Conservation (phyloP, 306 rosid species). For the Rosa rugosa region DNA sequence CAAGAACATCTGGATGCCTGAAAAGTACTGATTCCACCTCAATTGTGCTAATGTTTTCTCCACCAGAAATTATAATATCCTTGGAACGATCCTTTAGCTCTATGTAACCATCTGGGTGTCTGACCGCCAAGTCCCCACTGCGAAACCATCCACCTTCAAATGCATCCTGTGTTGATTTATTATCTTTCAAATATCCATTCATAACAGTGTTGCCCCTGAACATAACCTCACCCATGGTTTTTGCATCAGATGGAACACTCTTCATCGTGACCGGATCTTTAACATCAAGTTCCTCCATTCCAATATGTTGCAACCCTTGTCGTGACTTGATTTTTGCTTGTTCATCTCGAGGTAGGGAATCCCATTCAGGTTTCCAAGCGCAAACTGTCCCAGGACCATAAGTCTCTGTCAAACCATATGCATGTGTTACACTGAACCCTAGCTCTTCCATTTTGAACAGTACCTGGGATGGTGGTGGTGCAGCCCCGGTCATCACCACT, state of each 20-base stretch:
- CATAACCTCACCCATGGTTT: slow-evolving; percentile 87
- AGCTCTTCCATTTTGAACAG: slow-evolving; percentile 61
- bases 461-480: slow-evolving; percentile 73
- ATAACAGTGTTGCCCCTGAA: slow-evolving; percentile 82
- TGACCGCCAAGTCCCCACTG: slow-evolving; percentile 84
- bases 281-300: slow-evolving; percentile 63
- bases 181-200: slow-evolving; percentile 77
- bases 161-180: slow-evolving; percentile 60
- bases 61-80: slow-evolving; percentile 90
- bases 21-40: slow-evolving; percentile 76
- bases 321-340: slow-evolving; percentile 69
- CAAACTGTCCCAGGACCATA: slow-evolving; percentile 78
- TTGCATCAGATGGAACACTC: slow-evolving; percentile 77
- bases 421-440: slow-evolving; percentile 60
- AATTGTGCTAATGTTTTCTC: slow-evolving; percentile 86
- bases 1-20: slow-evolving; percentile 69
- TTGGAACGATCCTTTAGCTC: slow-evolving; percentile 80
- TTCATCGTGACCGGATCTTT: slow-evolving; percentile 77
- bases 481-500: slow-evolving; percentile 66
- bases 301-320: slow-evolving; percentile 80
- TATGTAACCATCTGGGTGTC: slow-evolving; percentile 74
- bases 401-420: slow-evolving; percentile 89
- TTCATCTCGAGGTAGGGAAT: slow-evolving; percentile 44
- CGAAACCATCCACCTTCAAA: slow-evolving; percentile 81
- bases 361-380: slow-evolving; percentile 82